Conservation (phyloP, 306 rosid genomes). For the Trifolium dubium region DNA sequence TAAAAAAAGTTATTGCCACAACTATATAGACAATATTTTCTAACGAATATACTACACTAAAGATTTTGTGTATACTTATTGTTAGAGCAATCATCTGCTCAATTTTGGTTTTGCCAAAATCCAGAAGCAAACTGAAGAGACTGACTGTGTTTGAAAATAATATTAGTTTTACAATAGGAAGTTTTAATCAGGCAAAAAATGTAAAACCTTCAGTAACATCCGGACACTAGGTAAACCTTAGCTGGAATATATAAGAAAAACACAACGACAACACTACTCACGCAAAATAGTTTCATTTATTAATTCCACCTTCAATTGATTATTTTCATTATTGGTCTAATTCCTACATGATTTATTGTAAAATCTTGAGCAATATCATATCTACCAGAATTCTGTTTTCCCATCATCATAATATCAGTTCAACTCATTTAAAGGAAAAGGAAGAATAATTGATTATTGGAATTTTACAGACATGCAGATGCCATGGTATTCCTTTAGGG, state of each 20-base stretch:
- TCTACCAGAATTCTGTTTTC: not conserved
- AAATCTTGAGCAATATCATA: conserved; percentile 25
- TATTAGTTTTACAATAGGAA: conserved; percentile 18
- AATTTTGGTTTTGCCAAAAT: conserved; percentile 16
- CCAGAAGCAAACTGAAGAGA: conserved; percentile 30
- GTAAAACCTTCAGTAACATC: conserved; percentile 20
- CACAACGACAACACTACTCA: not conserved
- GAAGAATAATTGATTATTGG: conserved; percentile 42
- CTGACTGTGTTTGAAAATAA: conserved; percentile 34
- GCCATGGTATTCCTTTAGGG: conserved; percentile 67
- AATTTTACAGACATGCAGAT: conserved; percentile 71
- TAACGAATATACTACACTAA: conserved; percentile 15
- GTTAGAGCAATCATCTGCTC: conserved; percentile 33
- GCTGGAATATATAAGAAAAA: conserved; percentile 30
- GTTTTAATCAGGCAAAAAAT: conserved; percentile 21
- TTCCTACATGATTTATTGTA: conserved; percentile 15
- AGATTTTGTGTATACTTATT: conserved; percentile 31
- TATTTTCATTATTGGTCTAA: conserved; percentile 16
- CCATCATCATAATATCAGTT: conserved; percentile 25
- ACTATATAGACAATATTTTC: conserved; percentile 16
- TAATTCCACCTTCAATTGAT: conserved; percentile 19
- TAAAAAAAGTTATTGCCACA: conserved; percentile 20
- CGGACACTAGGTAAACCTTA: conserved; percentile 23
- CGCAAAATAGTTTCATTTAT: conserved; percentile 23
- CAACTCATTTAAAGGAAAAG: conserved; percentile 34